Base-by-base conservation (phyloP, 2,329 filamentous ascomycete species). In the Pseudocercospora crystallina region DNA sequence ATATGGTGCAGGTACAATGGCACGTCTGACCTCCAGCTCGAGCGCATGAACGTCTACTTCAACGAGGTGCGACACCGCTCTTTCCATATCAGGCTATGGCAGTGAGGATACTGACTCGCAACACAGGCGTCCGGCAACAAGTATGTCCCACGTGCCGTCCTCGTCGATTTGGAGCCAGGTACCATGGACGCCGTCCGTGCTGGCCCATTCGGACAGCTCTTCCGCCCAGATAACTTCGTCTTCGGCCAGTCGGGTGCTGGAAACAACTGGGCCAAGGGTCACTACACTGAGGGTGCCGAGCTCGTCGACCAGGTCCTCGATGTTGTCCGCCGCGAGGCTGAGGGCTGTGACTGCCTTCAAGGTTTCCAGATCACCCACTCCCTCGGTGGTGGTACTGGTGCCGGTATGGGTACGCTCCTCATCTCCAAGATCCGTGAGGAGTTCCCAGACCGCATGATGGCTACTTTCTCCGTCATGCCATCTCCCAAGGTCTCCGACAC, bases 181-280 rank as follows among this genome's bases (percentile, higher is more conserved):
- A 97, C 94, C 78, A 99, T 97, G 92, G 94, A 99, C 69, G 94
- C 94, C 66, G 92, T 99, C 80, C 92, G 92, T 75, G 89, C 92
- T 67, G 92, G 94, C 76, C 94, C 94, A 64, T 97, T 97, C 75
- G 94, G 94, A 67, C 89, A 96, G 81, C 90, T 99, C 66, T 97
- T 99, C 90, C 91, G 94, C 63, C 94, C 94, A 73, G 94, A 99
- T 82, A 99, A 97, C 87, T 97, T 97, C 79, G 90, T 97, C 73
- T 97, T 97, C 77, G 94, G 94, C 69, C 94, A 97, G 82, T 97
- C 94, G 69, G 92, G 94, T 84, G 94, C 94, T 75, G 94, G 94
- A 80, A 99, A 99, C 90, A 97, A 97, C 86, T 99, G 94, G 94
- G 94, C 94, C 77, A 99, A 97, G 87, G 94, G 94, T 80, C 94